Percentiles rank a stretch among this genome's conserved stretches.
Evolutionary conservation across 495 filamentous ascomycete genomes (phyloP).

Genomic region (Letharia lupina): DNA sequence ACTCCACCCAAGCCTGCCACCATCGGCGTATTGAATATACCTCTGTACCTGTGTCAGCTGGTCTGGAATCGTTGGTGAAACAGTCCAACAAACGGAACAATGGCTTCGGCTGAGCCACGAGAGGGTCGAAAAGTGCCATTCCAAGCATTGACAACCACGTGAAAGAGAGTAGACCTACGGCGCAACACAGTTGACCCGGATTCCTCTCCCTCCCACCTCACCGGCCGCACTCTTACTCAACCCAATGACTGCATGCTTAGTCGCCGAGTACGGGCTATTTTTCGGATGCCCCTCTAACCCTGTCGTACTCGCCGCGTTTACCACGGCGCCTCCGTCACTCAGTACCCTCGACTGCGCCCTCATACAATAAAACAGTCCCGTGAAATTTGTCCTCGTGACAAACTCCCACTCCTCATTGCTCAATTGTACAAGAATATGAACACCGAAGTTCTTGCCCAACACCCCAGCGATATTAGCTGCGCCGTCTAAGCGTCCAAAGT

Average conservation of each 20-base stretch:
- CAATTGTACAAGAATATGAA: not conserved
- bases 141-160: not conserved
- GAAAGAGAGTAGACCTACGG: not conserved
- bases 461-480: slow-evolving; percentile 3
- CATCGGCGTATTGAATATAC: not conserved
- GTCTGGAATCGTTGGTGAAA: not conserved
- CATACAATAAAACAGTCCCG: slow-evolving; percentile 1
- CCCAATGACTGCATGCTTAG: not conserved
- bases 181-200: slow-evolving; percentile 2
- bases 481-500: not conserved
- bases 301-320: not conserved
- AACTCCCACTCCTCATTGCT: not conserved
- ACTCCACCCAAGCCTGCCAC: not conserved
- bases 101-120: not conserved
- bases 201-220: not conserved
- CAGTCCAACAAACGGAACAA: not conserved
- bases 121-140: not conserved
- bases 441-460: not conserved
- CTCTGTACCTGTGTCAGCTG: not conserved
- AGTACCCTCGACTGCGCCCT: not conserved
- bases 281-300: not conserved
- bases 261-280: not conserved
- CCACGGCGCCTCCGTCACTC: not conserved
- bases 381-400: not conserved
- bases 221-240: not conserved